These are phyloP conservation scores for Cadophora malorum DNA, from an alignment of 2,329 filamentous ascomycete genomes.

Conservation along the genomic window DNA sequence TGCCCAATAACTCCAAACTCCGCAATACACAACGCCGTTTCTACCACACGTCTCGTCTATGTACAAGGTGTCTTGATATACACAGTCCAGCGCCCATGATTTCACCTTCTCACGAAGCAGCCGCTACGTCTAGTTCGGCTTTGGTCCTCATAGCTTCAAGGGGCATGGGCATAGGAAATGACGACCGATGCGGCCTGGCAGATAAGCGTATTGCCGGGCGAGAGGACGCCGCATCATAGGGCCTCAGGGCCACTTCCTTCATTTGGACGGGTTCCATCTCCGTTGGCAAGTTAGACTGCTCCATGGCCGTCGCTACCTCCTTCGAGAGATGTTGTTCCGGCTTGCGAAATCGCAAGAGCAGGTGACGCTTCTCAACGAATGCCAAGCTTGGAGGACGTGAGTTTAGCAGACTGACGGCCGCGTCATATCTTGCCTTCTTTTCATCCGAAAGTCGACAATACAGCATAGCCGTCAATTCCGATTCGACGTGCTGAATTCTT, in stretches of 20 bases:
- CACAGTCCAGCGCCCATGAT: not conserved
- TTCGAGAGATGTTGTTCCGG: not conserved
- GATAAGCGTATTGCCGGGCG: not conserved
- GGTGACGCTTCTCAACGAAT: not conserved
- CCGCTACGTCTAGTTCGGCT: constrained; percentile 8
- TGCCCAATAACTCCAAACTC: constrained; percentile 2
- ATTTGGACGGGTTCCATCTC: not conserved
- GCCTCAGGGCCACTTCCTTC: not conserved
- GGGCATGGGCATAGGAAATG: not conserved
- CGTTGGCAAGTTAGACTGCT: not conserved
- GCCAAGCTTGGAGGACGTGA: not conserved
- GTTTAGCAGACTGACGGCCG: not conserved
- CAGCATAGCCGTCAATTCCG: not conserved
- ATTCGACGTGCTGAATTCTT: not conserved
- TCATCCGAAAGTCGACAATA: not conserved
- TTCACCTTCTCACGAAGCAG: not conserved
- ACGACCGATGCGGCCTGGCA: not conserved
- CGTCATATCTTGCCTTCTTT: not conserved
- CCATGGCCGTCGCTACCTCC: not conserved
- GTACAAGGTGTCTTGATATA: constrained; percentile 10
- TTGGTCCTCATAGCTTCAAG: not conserved
- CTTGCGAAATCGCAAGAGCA: not conserved
- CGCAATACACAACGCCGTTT: constrained; percentile 15
- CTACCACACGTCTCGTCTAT: constrained; percentile 13
- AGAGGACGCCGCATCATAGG: not conserved